Evolutionary conservation across 345 rosid species (phyloP), one percentile per base, ranked within the genome.

Genomic region (Populus simonii): DNA sequence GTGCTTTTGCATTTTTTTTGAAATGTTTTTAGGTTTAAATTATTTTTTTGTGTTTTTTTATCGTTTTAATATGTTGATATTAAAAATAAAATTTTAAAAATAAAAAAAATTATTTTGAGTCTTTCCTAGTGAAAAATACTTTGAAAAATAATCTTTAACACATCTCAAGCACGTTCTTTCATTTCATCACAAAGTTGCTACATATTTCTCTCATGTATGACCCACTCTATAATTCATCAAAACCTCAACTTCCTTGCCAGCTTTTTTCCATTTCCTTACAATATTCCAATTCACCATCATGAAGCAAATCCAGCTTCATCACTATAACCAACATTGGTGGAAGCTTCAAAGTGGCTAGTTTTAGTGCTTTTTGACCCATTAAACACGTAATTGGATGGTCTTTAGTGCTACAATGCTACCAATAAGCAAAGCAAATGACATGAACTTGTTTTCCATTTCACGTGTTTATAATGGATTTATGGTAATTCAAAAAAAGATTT

Each of bases 301-400:
- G 25, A 4, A 75, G 43, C 29, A 75, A 66, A 12, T 75, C 78
- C 31, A 43, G 49, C 78, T 75, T 65, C 31, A 65, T 71, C 63
- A 75, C 71, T 31, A 45, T 29, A 0, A 66, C 33, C 9, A 75
- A 23, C 31, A 75, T 43, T 8, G 78, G 78, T 3, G 62, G 71
- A 27, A 65, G 16, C 29, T 18, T 41, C 31, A 75, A 45, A 43
- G 22, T 7, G 41, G 10, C n/a, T 4, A 66, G 31, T 1, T 49
- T 43, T 1, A 49, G 71, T 9, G 71, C 78, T 8, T 17, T 4
- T 18, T 65, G 62, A 3, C 78, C 78, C 65, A 75, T 66, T 9
- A 71, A 71, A 12, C 71, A 75, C 2, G 62, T 75, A 2, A 75
- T 31, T 20, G 78, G 78, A 47, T 75, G 78, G 65, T 75, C 65